Conservation (phyloP, 2,329 filamentous ascomycete genomes). For the Clonostachys rosea region DNA sequence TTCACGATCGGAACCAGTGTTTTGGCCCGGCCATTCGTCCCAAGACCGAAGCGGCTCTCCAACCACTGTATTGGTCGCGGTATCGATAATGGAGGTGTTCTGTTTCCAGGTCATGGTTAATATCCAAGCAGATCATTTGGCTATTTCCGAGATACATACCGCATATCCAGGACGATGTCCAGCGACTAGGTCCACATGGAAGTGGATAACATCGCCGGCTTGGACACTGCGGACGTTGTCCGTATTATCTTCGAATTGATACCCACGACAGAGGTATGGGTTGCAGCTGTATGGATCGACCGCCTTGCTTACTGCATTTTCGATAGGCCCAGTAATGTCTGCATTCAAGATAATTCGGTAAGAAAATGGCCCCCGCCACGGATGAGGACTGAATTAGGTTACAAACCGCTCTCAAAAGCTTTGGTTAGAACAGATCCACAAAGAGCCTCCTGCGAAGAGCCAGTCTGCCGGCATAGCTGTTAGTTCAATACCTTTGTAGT, state of each 20-base stretch:
- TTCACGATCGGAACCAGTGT: conserved; percentile 1
- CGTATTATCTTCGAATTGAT: conserved; percentile 37
- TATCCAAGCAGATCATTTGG: not conserved
- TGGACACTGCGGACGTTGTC: conserved; percentile 33
- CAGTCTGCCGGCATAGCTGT: not conserved
- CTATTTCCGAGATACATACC: conserved; percentile 1
- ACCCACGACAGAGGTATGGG: conserved; percentile 40
- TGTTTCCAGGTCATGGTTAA: not conserved
- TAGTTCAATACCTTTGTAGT: not conserved
- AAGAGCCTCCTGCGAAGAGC: not conserved
- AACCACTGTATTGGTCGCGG: conserved; percentile 43
- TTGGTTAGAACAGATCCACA: not conserved
- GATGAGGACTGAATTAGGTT: too few species aligned
- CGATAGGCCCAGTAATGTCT: conserved; percentile 2
- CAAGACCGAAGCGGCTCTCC: conserved; percentile 37
- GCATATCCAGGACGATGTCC: conserved; percentile 34
- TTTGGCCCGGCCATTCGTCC: not conserved
- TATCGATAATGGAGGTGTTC: conserved; percentile 57
- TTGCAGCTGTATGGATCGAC: conserved; percentile 21
- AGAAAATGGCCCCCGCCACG: not conserved
- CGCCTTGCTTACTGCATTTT: conserved; percentile 3
- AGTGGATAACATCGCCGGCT: conserved; percentile 34
- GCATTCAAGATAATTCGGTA: not conserved
- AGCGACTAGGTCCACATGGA: conserved; percentile 33
- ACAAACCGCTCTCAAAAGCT: not conserved